Evolutionary conservation across 441 rosid species (phyloP), one percentile per base, ranked within the genome.

Genomic region (Theobroma grandiflorum): DNA sequence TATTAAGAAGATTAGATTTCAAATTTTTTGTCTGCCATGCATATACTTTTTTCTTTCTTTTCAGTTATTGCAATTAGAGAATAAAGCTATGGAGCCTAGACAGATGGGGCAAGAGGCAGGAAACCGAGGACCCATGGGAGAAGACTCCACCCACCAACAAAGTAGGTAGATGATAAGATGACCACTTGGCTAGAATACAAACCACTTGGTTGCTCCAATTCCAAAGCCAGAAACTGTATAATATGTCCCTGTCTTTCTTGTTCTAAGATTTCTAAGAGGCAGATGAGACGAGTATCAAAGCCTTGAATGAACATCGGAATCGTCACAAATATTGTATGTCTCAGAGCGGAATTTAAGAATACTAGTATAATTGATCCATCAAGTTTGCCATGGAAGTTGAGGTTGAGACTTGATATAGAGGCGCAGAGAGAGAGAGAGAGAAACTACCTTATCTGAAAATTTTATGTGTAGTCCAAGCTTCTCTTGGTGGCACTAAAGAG

Each of bases 361-460:
- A 55, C 9, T 18, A 18, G 2, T 55, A 57, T 59, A 26, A 26
- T 26, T 59, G 37, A 26, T 64, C 45, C 35, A 35, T 64, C 45
- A 40, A 15, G 15, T 66, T 47, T 70, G 31, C 58, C 14, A 31
- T 70, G 52, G 77, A 58, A 40, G 49, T 40, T 57, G 35, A 53
- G 77, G 49, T 58, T 74, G 78, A 75, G 68, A 74, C n/a, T 47
- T 14, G 73, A 45, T 22, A 69, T 20, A 42, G 22, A 67, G 55
- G 70, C 43, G 6, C 9, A 40, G 38, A 66, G 38, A 76, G 49
- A 12, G 16, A 40, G 38, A 66, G 38, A 76, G 49, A 31, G 20
- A 68, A 15, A 62, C 26, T 62, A 80, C 83, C 90, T 89, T 89
- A 88, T 88, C 93, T 85, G 12, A 6, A 55, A 11, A 75, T 62